A percentile compares a stretch with the other conserved stretches of the same genome.
Conservation (phyloP, 1,284 basidiomycete genomes). For the Caloboletus firmus region DNA sequence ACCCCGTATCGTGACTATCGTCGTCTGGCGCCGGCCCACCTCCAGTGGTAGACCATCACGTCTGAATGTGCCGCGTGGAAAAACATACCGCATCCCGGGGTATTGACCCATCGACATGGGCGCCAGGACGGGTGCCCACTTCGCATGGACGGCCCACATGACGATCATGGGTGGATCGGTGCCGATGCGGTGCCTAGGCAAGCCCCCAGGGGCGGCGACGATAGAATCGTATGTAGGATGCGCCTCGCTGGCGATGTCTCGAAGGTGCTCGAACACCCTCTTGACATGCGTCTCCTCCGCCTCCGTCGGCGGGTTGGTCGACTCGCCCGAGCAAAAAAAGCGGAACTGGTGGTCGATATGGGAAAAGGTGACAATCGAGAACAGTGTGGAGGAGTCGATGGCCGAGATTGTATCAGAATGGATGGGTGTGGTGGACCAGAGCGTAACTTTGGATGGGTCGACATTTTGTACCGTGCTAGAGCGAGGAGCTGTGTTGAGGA, state of each 20-base stretch:
- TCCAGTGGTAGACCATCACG: background rate
- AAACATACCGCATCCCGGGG: slow-evolving; percentile 4
- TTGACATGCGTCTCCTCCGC: slow-evolving; percentile 15
- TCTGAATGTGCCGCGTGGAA: slow-evolving; percentile 1
- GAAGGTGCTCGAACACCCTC: slow-evolving; percentile 13
- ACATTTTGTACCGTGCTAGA: slow-evolving; percentile 5
- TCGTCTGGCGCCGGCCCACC: background rate
- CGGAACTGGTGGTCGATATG: slow-evolving; percentile 12
- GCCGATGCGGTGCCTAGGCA: background rate
- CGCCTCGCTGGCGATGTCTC: background rate
- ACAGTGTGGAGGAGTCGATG: slow-evolving; percentile 1
- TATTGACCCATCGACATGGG: slow-evolving; percentile 8
- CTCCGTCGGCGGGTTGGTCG: slow-evolving; percentile 1
- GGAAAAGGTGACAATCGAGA: slow-evolving; percentile 24
- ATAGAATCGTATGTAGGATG: slow-evolving; percentile 6
- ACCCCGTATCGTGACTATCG: too few species aligned
- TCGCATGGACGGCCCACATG: slow-evolving; percentile 14
- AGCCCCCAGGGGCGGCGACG: background rate
- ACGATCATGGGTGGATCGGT: slow-evolving; percentile 14
- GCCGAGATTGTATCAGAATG: background rate
- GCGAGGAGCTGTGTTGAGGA: slow-evolving; percentile 21
- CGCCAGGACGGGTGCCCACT: slow-evolving; percentile 16
- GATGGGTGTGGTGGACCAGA: slow-evolving; percentile 21
- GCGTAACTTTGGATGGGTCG: slow-evolving; percentile 11
- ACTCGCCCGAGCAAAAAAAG: slow-evolving; percentile 21